Evolutionary conservation across 176 grass and related monocot species (phyloP).

Genomic region (Alopecurus myosuroides): DNA sequence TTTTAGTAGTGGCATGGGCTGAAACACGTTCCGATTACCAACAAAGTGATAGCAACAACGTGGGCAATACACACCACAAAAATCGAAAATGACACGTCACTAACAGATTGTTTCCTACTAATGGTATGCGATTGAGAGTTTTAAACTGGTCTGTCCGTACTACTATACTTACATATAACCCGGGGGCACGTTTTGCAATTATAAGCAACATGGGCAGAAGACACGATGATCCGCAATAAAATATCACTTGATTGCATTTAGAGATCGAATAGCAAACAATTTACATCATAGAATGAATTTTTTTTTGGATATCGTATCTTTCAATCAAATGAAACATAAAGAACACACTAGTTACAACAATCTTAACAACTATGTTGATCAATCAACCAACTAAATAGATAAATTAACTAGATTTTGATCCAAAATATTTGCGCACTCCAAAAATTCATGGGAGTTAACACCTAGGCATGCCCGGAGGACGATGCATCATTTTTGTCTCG

Average conservation of each 20-base stretch:
- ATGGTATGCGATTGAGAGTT: no score
- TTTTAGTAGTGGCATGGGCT: no score
- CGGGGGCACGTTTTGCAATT: no score
- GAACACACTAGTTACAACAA: background rate
- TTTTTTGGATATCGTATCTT: background rate
- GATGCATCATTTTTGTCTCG: constrained; percentile 23
- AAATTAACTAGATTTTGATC: background rate
- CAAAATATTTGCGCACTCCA: background rate
- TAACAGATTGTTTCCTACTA: no score
- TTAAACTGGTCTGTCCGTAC: no score
- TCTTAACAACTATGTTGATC: background rate
- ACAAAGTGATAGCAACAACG: no score
- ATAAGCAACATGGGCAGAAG: no score
- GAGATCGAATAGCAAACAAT: background rate
- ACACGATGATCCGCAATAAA: background rate
- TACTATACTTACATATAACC: no score
- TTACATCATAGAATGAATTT: background rate
- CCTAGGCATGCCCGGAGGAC: constrained; percentile 37
- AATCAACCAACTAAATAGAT: background rate
- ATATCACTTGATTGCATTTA: background rate
- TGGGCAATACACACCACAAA: no score
- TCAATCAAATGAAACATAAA: background rate
- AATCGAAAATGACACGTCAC: no score
- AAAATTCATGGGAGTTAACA: constrained; percentile 16
- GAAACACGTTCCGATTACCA: no score